Evolutionary conservation across 768 basidiomycete genomes (phyloP).

Genomic region (Ramaria rubella): DNA sequence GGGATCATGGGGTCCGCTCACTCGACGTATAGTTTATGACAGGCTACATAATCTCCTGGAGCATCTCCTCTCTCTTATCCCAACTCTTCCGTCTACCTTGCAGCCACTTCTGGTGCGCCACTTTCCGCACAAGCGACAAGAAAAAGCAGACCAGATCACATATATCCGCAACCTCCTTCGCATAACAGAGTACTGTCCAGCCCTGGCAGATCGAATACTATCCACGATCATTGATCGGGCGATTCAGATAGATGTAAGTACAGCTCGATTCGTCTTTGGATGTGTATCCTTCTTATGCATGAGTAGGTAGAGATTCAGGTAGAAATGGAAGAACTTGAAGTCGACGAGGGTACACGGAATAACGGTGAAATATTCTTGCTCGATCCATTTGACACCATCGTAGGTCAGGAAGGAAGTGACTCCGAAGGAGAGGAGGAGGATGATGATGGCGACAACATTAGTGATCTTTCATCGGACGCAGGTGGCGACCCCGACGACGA

Average conservation of each 20-base stretch:
- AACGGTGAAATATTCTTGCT: conserved; percentile 60
- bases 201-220: conserved; percentile 76
- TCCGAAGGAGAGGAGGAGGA: conserved; percentile 49
- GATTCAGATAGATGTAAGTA: conserved; percentile 87
- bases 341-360: conserved; percentile 42
- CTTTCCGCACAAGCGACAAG: conserved; percentile 93
- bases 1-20: conserved; percentile 62
- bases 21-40: conserved; percentile 77
- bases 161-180: conserved; percentile 87
- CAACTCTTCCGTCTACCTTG: conserved; percentile 82
- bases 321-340: conserved; percentile 88
- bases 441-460: conserved; percentile 50
- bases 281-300: neutral
- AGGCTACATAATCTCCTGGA: conserved; percentile 81
- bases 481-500: conserved; percentile 36
- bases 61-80: conserved; percentile 83
- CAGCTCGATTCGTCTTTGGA: neutral
- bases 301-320: conserved; percentile 90
- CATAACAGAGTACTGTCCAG: conserved; percentile 81
- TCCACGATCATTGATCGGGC: conserved; percentile 89
- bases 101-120: conserved; percentile 75
- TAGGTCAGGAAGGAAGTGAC: conserved; percentile 67
- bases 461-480: conserved; percentile 71
- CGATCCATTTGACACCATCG: conserved; percentile 79
- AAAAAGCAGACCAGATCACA: conserved; percentile 68